These are phyloP conservation scores for Cetraspora pellucida DNA, from an alignment of 192 early-diverging fungal species.

Conservation along the genomic window DNA sequence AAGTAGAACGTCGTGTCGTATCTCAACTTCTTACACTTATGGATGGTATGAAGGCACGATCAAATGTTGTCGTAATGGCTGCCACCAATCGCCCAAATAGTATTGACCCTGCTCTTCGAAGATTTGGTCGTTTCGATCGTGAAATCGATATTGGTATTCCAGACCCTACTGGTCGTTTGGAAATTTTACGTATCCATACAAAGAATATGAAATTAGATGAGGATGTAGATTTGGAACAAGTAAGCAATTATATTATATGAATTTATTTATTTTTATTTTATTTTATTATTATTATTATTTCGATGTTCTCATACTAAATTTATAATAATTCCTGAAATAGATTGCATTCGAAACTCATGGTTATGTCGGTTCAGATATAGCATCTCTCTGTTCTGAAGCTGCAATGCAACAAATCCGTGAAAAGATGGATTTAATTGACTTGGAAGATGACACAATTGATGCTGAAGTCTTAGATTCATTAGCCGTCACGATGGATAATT, in stretches of 20 bases:
- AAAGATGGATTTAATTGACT: constrained; percentile 98
- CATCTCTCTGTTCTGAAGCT: constrained; percentile 97
- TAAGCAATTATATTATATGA: background rate
- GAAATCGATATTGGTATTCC: constrained; percentile 99
- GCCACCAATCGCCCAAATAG: constrained; percentile 99
- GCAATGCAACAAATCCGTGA: constrained; percentile 99
- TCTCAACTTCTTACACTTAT: constrained; percentile 98
- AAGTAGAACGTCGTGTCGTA: constrained; percentile 98
- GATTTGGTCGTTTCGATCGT: constrained; percentile 99
- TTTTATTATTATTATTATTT: too few species aligned
- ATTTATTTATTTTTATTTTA: too few species aligned
- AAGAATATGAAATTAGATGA: constrained; percentile 99
- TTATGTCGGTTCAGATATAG: constrained; percentile 96
- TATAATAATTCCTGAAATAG: background rate
- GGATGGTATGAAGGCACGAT: constrained; percentile 96
- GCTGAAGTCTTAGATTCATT: constrained; percentile 94
- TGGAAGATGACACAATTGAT: constrained; percentile 98
- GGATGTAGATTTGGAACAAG: constrained; percentile 94
- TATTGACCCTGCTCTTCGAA: constrained; percentile 96
- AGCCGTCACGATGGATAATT: constrained; percentile 98
- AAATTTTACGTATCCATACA: constrained; percentile 98
- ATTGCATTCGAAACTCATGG: constrained; percentile 98
- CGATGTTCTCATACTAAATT: background rate
- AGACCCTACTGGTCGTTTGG: constrained; percentile 96
- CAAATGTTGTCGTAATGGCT: constrained; percentile 98